These are phyloP conservation scores for Colletotrichum siamense DNA, from an alignment of 2,329 filamentous ascomycete genomes.

Conservation along the genomic window DNA sequence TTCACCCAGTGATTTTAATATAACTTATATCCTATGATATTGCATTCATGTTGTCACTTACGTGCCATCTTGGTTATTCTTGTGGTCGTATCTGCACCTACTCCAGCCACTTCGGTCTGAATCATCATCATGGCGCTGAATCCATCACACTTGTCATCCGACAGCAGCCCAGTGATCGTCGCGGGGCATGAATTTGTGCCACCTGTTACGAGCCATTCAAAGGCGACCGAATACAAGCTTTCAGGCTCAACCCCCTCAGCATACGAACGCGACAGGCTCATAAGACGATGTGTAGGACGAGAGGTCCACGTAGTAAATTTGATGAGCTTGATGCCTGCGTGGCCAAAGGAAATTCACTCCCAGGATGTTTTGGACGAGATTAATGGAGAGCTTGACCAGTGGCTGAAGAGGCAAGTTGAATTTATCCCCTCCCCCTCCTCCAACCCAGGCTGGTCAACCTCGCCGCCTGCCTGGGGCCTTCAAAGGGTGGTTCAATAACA, in stretches of 20 bases:
- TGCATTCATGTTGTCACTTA: neutral
- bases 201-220: neutral
- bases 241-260: neutral
- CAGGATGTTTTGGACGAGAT: neutral
- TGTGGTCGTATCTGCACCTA: neutral
- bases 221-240: neutral
- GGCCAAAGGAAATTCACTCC: neutral
- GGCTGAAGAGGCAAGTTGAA: neutral
- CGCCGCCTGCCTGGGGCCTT: neutral
- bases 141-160: neutral
- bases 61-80: neutral
- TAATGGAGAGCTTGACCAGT: neutral
- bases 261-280: neutral
- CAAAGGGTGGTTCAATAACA: neutral
- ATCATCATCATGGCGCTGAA: neutral
- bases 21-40: neutral
- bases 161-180: neutral
- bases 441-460: neutral
- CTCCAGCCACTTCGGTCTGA: neutral
- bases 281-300: neutral
- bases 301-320: neutral
- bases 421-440: neutral
- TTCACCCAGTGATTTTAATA: neutral
- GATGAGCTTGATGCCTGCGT: neutral
- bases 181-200: fast-evolving